Percentiles rank a stretch among this genome's conserved stretches.
phyloP scores from a whole-genome alignment of 371 early-diverging fungal genomes.

The Mortierella sp. region DNA sequence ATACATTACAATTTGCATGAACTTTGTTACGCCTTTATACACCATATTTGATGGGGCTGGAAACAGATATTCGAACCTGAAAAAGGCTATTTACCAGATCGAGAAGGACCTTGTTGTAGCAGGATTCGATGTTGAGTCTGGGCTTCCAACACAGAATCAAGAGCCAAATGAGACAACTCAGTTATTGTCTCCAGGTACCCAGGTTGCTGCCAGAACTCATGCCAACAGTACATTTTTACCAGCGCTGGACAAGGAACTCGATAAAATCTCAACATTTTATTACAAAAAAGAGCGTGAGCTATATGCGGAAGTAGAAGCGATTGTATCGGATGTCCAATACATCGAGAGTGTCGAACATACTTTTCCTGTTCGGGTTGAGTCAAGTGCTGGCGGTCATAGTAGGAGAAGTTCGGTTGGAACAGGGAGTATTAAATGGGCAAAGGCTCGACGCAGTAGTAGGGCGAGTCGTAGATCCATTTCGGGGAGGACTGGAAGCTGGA shows the following conservation, averaged over 20 bases:
- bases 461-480: constrained; percentile 2
- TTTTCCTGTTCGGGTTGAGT: constrained; percentile 4
- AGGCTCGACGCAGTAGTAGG: constrained; percentile 8
- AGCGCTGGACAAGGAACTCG: constrained; percentile 83
- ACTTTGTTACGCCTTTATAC: background rate
- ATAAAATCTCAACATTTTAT: constrained; percentile 86
- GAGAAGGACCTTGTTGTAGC: constrained; percentile 88
- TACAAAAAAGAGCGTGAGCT: constrained; percentile 85
- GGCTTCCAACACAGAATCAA: constrained; percentile 1
- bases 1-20: background rate
- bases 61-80: constrained; percentile 86
- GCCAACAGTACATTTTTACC: constrained; percentile 74
- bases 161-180: constrained; percentile 41
- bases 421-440: background rate
- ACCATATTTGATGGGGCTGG: no score
- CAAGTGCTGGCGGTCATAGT: background rate
- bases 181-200: background rate
- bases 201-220: constrained; percentile 22
- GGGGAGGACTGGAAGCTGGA: constrained; percentile 9
- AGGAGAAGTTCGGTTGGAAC: constrained; percentile 3
- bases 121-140: constrained; percentile 45
- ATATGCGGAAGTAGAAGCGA: constrained; percentile 68
- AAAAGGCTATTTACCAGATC: constrained; percentile 89
- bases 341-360: constrained; percentile 53
- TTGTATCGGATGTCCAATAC: constrained; percentile 60